Evolutionary conservation across 805 yeast genomes (phyloP).

Genomic region (Yamadazyma ubonensis): DNA sequence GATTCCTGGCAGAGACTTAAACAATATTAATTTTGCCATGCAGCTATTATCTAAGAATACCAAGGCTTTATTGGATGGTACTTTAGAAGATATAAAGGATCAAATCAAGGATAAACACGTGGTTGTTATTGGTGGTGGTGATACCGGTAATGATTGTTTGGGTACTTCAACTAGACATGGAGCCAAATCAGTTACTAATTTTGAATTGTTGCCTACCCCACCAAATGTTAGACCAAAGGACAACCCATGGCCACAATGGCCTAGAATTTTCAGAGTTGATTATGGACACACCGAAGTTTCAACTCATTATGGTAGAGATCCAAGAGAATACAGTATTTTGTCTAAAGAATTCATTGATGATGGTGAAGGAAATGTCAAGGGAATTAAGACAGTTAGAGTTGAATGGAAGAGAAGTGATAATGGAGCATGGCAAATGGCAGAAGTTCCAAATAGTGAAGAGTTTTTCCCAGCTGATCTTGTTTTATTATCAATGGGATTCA

Average conservation of each 20-base stretch:
- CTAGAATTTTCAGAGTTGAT: conserved; percentile 94
- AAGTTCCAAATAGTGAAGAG: conserved; percentile 92
- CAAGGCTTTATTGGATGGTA: conserved; percentile 78
- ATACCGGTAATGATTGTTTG: conserved; percentile 97
- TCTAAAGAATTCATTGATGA: conserved; percentile 96
- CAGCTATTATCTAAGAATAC: conserved; percentile 82
- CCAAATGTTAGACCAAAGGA: conserved; percentile 83
- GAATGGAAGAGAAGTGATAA: conserved; percentile 96
- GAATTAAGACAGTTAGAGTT: conserved; percentile 93
- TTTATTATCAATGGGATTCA: conserved; percentile 92
- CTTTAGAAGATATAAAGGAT: conserved; percentile 72
- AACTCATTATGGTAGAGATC: conserved; percentile 94
- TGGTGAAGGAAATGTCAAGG: conserved; percentile 91
- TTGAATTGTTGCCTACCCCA: conserved; percentile 92
- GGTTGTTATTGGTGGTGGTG: conserved; percentile 99
- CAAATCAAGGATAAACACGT: conserved; percentile 83
- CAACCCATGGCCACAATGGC: conserved; percentile 99
- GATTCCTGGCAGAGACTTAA: conserved; percentile 90
- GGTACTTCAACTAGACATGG: conserved; percentile 98
- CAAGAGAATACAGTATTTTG: conserved; percentile 92
- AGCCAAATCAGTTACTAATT: conserved; percentile 89
- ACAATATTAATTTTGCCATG: conserved; percentile 94
- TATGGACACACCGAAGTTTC: conserved; percentile 96
- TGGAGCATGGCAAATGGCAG: conserved; percentile 99
- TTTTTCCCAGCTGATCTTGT: conserved; percentile 93